Evolutionary conservation across 305 asterid genomes (phyloP).

Genomic region (Fraxinus latifolia): DNA sequence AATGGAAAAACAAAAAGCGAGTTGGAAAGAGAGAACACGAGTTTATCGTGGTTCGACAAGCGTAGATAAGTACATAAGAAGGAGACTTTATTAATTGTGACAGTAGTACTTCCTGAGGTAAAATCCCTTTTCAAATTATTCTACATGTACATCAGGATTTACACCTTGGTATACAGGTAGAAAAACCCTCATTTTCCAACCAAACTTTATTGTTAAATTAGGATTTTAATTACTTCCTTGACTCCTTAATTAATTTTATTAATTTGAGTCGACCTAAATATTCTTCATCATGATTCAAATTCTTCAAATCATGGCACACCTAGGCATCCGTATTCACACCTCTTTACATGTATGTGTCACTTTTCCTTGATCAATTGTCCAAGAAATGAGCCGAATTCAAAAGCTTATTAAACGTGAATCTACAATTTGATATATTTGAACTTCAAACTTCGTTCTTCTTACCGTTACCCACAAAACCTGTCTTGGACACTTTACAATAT

Average conservation of each 20-base stretch:
- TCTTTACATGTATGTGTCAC: not conserved
- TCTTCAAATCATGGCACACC: not conserved
- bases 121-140: too few relatives aligned
- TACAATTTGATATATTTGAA: not conserved
- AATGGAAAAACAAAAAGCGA: too few relatives aligned
- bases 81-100: too few relatives aligned
- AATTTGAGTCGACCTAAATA: not conserved
- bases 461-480: not conserved
- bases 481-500: not conserved
- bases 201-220: not conserved
- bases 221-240: not conserved
- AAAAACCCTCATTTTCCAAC: not conserved
- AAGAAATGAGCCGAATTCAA: too few relatives aligned
- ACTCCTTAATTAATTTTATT: not conserved
- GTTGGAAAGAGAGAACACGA: too few relatives aligned
- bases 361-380: not conserved
- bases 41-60: too few relatives aligned
- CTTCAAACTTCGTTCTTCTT: too few relatives aligned
- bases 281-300: not conserved
- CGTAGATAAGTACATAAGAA: too few relatives aligned
- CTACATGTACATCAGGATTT: too few relatives aligned
- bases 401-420: not conserved
- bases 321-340: too few relatives aligned
- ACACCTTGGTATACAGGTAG: too few relatives aligned
- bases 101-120: not conserved